Base-by-base conservation (phyloP, 2,329 filamentous ascomycete genomes). In the Pseudonectria buxi region DNA sequence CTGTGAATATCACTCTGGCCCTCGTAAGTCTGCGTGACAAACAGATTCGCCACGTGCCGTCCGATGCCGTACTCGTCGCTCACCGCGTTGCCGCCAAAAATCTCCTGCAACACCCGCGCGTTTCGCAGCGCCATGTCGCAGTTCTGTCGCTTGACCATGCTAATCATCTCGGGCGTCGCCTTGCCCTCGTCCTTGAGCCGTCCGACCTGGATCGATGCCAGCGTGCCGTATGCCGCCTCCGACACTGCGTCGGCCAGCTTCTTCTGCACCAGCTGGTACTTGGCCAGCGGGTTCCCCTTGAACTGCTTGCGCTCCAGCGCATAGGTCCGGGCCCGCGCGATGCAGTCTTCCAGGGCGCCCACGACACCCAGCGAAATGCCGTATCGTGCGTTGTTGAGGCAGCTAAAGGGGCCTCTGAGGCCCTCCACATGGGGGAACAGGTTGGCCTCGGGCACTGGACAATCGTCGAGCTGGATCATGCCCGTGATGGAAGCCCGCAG, bases 1-100 rank as follows among this genome's bases (percentile, higher is more conserved):
- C 87, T 78, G 62, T 96, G 92, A 58, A 96, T 96, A 64, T 96
- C 92, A 57, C 89, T 95, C 65, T 96, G 92, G 14, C 92, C 92
- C 66, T 98, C 92, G 52, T 98, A 98, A 2, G 90, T 96, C 67
- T 96, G 90, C 36, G 90, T 94, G 35, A 98, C 92, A 62, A 94
- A 98, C 45, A 98, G 63, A 61, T 98, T 98, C 37, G 90, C 83
- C 40, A 95, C 92, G 67, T 96, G 92, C 45, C 92, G 78, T 12
- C 87, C 92, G 55, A 98, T 95, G 43, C 81, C 80, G 56, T 96
- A 98, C 66, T 98, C 92, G 53, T 98, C 92, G 55, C 88, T 95
- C 32, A 92, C 87, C n/a, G 92, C 92, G 57, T 98, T 98, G 22
- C 92, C 92, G 39, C 92, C 92, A 65, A 98, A 95, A 14, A 98